phyloP scores from a whole-genome alignment of 1,139 yeast species.

The Saccharomyces hybrid region DNA sequence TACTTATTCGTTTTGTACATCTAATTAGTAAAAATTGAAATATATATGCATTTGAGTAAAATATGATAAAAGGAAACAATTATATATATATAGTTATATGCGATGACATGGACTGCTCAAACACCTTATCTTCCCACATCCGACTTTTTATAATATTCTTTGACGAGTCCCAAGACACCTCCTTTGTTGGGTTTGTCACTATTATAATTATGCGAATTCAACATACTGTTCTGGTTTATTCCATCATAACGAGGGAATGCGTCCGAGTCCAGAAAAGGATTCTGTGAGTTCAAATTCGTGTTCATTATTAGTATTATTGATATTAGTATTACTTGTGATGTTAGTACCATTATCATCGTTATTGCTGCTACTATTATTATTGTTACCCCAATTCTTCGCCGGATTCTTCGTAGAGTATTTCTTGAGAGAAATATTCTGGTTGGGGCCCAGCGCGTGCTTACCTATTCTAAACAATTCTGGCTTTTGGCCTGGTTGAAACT shows the following conservation, averaged over 20 bases:
- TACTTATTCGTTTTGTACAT: neutral
- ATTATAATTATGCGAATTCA: neutral
- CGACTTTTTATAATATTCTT: slow-evolving; percentile 70
- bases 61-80: neutral
- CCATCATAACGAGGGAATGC: neutral
- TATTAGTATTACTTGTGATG: neutral
- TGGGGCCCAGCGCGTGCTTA: slow-evolving; percentile 10
- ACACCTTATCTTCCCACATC: slow-evolving; percentile 27
- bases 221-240: neutral
- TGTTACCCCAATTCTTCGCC: neutral
- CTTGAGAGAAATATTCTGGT: neutral
- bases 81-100: neutral
- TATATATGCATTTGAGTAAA: neutral
- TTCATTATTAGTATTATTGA: neutral
- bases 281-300: neutral
- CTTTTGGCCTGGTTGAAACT: slow-evolving; percentile 28
- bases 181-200: slow-evolving; percentile 23
- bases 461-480: slow-evolving; percentile 23
- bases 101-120: neutral
- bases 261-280: neutral
- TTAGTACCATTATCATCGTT: neutral
- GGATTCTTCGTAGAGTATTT: neutral
- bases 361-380: neutral
- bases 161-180: slow-evolving; percentile 71
- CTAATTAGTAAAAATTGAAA: neutral